Percentiles rank a stretch among this genome's conserved stretches.
Evolutionary conservation across 768 basidiomycete species (phyloP).

Genomic region (Ramaria rubella): DNA sequence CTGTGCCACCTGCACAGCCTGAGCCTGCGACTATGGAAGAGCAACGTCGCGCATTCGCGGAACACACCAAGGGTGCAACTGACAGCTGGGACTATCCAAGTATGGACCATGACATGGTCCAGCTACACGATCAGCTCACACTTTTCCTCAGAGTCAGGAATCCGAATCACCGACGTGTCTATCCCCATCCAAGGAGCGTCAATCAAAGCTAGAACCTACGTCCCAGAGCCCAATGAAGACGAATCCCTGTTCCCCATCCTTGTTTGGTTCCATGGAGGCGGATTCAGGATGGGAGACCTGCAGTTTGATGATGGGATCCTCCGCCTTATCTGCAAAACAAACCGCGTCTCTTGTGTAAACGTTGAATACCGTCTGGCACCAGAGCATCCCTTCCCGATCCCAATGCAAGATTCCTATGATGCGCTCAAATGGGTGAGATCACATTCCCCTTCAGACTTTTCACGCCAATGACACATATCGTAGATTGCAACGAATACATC

Average conservation of each 20-base stretch:
- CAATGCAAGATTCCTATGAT: slow-evolving; percentile 18
- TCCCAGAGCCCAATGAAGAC: not conserved
- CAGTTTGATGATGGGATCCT: slow-evolving; percentile 18
- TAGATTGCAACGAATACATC: slow-evolving; percentile 11
- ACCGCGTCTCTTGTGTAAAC: slow-evolving; percentile 15
- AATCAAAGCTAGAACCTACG: not conserved
- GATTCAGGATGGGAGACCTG: slow-evolving; percentile 12
- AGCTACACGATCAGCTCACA: not conserved
- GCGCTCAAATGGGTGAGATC: slow-evolving; percentile 25
- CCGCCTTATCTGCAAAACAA: slow-evolving; percentile 13
- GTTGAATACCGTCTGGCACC: slow-evolving; percentile 17
- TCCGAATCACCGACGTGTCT: not conserved
- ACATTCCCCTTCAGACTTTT: not conserved
- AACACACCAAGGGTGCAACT: not conserved
- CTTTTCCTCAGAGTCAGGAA: not conserved
- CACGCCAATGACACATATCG: not conserved
- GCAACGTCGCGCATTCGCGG: not conserved
- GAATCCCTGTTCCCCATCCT: not conserved
- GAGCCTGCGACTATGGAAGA: not conserved
- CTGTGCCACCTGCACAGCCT: not conserved
- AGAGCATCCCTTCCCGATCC: slow-evolving; percentile 17
- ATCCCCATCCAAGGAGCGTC: not conserved
- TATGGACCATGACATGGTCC: not conserved
- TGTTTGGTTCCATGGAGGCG: not conserved
- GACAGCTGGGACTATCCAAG: not conserved